phyloP scores from a whole-genome alignment of 192 early-diverging fungal genomes.

The Entomortierella beljakovae region DNA sequence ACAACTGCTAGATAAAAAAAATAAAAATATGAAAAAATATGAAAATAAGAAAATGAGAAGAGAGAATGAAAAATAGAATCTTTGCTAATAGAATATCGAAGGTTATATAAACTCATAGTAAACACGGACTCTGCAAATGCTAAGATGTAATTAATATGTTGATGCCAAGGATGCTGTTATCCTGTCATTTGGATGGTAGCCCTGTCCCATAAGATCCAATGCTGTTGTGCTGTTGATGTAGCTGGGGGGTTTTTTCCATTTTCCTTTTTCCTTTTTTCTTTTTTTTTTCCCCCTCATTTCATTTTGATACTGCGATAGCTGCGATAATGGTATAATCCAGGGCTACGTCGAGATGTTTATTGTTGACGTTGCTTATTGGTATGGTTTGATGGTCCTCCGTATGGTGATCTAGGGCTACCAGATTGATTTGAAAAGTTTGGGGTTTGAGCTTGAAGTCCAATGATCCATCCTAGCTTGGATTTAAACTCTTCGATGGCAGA shows the following conservation, averaged over 20 bases:
- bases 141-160: background rate
- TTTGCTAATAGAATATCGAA: too few relatives aligned
- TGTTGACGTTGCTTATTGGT: constrained; percentile 17
- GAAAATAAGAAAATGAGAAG: background rate
- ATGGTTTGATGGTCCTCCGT: constrained; percentile 16
- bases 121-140: background rate
- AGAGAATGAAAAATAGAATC: background rate
- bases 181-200: too few relatives aligned
- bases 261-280: background rate
- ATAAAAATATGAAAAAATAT: constrained; percentile 6
- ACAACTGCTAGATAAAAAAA: background rate
- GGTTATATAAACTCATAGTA: too few relatives aligned
- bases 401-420: background rate
- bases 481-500: constrained; percentile 72
- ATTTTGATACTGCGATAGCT: background rate
- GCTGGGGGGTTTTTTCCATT: too few relatives aligned
- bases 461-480: constrained; percentile 76
- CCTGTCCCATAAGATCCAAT: background rate
- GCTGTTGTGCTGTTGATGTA: background rate
- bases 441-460: constrained; percentile 61
- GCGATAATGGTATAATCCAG: background rate
- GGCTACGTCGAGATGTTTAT: background rate
- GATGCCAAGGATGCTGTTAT: background rate
- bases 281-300: background rate
- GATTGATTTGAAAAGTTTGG: constrained; percentile 1